Evolutionary conservation across 306 rosid species (phyloP).

Genomic region (Calophaca sinica): DNA sequence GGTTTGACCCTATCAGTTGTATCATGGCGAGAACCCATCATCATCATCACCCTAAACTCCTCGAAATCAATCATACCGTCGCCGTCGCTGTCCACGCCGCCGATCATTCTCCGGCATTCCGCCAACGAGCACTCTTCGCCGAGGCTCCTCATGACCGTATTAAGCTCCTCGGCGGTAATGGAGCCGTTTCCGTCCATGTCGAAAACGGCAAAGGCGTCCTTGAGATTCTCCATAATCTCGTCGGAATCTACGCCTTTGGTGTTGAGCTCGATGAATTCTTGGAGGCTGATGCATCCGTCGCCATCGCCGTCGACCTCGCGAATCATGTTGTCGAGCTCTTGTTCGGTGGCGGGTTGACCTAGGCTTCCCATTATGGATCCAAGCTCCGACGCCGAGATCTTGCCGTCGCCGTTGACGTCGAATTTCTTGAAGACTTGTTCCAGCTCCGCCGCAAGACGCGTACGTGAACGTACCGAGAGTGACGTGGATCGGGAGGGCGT

Average conservation of each 20-base stretch:
- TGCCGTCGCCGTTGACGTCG: constrained; percentile 92
- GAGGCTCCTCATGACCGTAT: constrained; percentile 72
- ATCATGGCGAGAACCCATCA: constrained; percentile 73
- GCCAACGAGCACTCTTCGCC: constrained; percentile 84
- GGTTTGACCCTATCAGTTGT: constrained; percentile 51
- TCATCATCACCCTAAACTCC: constrained; percentile 90
- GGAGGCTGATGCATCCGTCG: constrained; percentile 79
- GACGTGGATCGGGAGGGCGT: constrained; percentile 48
- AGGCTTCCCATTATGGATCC: constrained; percentile 77
- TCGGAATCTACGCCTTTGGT: constrained; percentile 80
- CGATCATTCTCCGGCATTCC: constrained; percentile 86
- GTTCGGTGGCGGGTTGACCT: constrained; percentile 65
- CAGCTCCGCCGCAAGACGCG: constrained; percentile 66
- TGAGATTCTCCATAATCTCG: constrained; percentile 76
- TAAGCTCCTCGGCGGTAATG: constrained; percentile 88
- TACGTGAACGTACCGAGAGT: constrained; percentile 50
- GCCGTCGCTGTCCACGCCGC: constrained; percentile 82
- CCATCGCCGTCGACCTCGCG: constrained; percentile 84
- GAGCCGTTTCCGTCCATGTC: constrained; percentile 86
- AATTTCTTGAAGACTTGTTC: constrained; percentile 82
- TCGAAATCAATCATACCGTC: constrained; percentile 89
- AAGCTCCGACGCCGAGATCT: constrained; percentile 84
- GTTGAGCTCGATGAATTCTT: constrained; percentile 81
- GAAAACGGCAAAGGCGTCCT: constrained; percentile 85
- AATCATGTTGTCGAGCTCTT: constrained; percentile 71